Percentiles rank a stretch among this genome's conserved stretches.
Conservation (phyloP, 2,329 filamentous ascomycete genomes). For the Pezicula carpinea region DNA sequence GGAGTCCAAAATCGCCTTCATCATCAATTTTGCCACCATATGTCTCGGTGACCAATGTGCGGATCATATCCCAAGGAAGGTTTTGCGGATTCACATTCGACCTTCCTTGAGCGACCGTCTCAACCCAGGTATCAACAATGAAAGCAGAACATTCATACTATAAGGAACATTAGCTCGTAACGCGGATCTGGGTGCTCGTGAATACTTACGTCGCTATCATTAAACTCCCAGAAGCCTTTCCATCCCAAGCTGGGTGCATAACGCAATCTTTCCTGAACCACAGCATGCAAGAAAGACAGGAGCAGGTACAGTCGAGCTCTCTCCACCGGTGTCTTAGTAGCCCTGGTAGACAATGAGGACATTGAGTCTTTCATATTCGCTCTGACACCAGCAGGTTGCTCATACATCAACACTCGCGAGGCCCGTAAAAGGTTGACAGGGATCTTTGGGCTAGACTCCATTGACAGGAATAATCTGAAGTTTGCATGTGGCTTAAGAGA, state of each 20-base stretch:
- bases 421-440: slow-evolving; percentile 92
- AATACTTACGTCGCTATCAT: slow-evolving; percentile 88
- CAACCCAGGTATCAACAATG: slow-evolving; percentile 94
- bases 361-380: slow-evolving; percentile 99
- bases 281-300: slow-evolving; percentile 90
- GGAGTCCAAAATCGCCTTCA: slow-evolving; percentile 72
- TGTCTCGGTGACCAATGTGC: slow-evolving; percentile 84
- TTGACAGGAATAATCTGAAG: slow-evolving; percentile 94
- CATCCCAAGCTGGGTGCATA: slow-evolving; percentile 93
- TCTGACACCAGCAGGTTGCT: slow-evolving; percentile 92
- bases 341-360: slow-evolving; percentile 71
- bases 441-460: slow-evolving; percentile 96
- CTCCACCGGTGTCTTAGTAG: slow-evolving; percentile 81
- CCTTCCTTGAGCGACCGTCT: slow-evolving; percentile 73
- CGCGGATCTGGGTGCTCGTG: not conserved
- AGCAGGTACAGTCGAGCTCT: slow-evolving; percentile 85
- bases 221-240: slow-evolving; percentile 99
- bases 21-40: slow-evolving; percentile 98
- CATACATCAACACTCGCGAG: slow-evolving; percentile 92
- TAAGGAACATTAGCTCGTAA: not conserved
- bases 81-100: slow-evolving; percentile 92
- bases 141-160: slow-evolving; percentile 96
- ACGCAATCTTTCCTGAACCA: slow-evolving; percentile 88
- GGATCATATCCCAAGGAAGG: slow-evolving; percentile 95
- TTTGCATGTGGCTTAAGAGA: slow-evolving; percentile 89